Evolutionary conservation across 352 stramenopile species (phyloP).

Genomic region (Halophytophthora polymorphica): DNA sequence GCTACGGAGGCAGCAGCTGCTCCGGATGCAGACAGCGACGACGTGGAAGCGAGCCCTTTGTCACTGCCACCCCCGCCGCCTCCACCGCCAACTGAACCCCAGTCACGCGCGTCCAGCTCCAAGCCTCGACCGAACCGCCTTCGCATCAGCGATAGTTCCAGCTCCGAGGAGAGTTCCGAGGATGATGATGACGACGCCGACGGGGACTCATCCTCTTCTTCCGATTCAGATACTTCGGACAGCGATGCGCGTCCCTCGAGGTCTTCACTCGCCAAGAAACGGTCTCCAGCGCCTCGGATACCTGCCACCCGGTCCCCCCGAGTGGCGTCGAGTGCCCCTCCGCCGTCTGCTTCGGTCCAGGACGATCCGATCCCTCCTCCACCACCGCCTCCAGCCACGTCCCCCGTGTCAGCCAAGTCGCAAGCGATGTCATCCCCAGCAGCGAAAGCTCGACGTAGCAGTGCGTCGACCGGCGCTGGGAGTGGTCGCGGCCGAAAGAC

Average conservation of each 20-base stretch:
- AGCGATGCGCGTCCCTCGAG: constrained; percentile 12
- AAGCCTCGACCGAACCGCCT: constrained; percentile 31
- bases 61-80: constrained; percentile 27
- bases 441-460: too few relatives aligned
- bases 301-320: background rate
- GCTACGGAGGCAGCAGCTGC: constrained; percentile 10
- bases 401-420: constrained; percentile 3
- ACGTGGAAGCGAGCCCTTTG: constrained; percentile 14
- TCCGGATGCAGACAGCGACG: constrained; percentile 16
- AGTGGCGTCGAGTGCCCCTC: background rate
- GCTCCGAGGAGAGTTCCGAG: constrained; percentile 46
- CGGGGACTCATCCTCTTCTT: constrained; percentile 19
- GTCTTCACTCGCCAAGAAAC: constrained; percentile 5
- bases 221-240: constrained; percentile 34
- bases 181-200: constrained; percentile 25
- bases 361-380: constrained; percentile 10
- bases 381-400: constrained; percentile 19
- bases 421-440: too few relatives aligned
- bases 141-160: constrained; percentile 62
- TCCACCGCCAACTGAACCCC: constrained; percentile 25
- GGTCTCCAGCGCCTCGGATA: constrained; percentile 1
- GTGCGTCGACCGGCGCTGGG: too few relatives aligned
- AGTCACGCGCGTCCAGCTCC: background rate
- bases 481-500: background rate
- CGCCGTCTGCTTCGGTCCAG: background rate